phyloP scores from a whole-genome alignment of 2,329 filamentous ascomycete genomes.

The Graphiopsis chlorocephala region DNA sequence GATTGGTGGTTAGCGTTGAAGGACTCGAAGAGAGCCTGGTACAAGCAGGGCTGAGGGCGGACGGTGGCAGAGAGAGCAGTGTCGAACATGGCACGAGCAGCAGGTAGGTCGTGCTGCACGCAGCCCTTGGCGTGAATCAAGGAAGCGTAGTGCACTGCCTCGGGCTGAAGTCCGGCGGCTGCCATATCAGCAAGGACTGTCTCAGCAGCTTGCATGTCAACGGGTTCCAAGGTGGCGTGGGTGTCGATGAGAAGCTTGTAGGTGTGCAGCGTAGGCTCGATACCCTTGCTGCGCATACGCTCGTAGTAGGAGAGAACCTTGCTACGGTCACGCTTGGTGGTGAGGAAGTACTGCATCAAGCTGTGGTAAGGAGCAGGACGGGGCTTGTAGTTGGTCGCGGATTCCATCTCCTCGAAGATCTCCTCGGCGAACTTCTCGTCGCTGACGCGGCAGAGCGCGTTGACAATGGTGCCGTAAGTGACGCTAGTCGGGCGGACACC shows the following conservation, averaged over 20 bases:
- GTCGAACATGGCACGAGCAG: conserved; percentile 79
- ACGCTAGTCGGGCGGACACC: conserved; percentile 95
- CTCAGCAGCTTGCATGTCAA: conserved; percentile 85
- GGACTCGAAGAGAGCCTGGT: conserved; percentile 93
- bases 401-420: conserved; percentile 98
- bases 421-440: conserved; percentile 98
- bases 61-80: conserved; percentile 70
- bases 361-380: conserved; percentile 97
- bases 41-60: conserved; percentile 77
- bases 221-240: conserved; percentile 86
- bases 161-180: conserved; percentile 69
- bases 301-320: conserved; percentile 95
- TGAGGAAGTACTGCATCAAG: conserved; percentile 99
- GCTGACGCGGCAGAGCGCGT: conserved; percentile 92
- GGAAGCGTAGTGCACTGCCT: conserved; percentile 93
- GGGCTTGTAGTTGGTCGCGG: conserved; percentile 97
- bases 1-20: conserved; percentile 90
- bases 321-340: conserved; percentile 89
- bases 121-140: conserved; percentile 95
- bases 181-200: conserved; percentile 76
- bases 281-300: conserved; percentile 83
- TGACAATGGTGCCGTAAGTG: conserved; percentile 97
- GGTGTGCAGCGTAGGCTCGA: conserved; percentile 89
- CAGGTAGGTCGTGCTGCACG: conserved; percentile 84
- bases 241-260: conserved; percentile 97